Conservation (phyloP, 1,284 basidiomycete species). For the Agroathelia rolfsii region DNA sequence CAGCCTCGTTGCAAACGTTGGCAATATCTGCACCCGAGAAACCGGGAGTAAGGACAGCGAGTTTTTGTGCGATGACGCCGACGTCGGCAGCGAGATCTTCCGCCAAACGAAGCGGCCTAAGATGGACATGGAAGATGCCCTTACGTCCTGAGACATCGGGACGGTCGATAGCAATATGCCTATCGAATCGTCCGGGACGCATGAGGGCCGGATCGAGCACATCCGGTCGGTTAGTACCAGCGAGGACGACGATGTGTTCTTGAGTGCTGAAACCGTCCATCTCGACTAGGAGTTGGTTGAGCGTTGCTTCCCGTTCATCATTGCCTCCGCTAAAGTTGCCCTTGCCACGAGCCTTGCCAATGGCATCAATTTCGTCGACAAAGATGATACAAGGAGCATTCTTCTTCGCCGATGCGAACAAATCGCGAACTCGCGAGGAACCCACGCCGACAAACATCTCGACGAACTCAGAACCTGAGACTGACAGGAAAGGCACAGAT, state of each 20-base stretch:
- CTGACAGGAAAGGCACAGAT: slow-evolving; percentile 93
- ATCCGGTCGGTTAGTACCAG: slow-evolving; percentile 94
- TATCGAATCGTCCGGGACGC: slow-evolving; percentile 96
- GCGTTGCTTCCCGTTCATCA: slow-evolving; percentile 95
- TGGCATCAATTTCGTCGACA: slow-evolving; percentile 96
- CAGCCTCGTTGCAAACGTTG: slow-evolving; percentile 98
- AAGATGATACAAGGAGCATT: slow-evolving; percentile 98
- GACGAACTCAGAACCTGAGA: slow-evolving; percentile 98
- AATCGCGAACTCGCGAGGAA: slow-evolving; percentile 92
- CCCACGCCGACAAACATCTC: slow-evolving; percentile 99
- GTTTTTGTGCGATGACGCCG: slow-evolving; percentile 74
- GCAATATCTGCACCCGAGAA: slow-evolving; percentile 99
- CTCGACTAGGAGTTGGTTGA: slow-evolving; percentile 97
- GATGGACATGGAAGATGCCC: slow-evolving; percentile 92
- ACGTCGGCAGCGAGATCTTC: slow-evolving; percentile 45
- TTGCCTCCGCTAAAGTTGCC: slow-evolving; percentile 88
- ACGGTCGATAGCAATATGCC: slow-evolving; percentile 92
- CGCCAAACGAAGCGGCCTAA: slow-evolving; percentile 74
- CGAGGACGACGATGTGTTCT: slow-evolving; percentile 93
- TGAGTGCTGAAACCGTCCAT: slow-evolving; percentile 98
- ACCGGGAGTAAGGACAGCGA: slow-evolving; percentile 92
- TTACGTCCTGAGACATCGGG: slow-evolving; percentile 91
- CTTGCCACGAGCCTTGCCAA: slow-evolving; percentile 92
- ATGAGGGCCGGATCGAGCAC: slow-evolving; percentile 92
- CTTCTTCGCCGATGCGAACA: slow-evolving; percentile 97